A percentile compares a stretch with the other conserved stretches of the same genome.
phyloP scores from a whole-genome alignment of 352 stramenopile species.

The Phytophthora colocasiae region DNA sequence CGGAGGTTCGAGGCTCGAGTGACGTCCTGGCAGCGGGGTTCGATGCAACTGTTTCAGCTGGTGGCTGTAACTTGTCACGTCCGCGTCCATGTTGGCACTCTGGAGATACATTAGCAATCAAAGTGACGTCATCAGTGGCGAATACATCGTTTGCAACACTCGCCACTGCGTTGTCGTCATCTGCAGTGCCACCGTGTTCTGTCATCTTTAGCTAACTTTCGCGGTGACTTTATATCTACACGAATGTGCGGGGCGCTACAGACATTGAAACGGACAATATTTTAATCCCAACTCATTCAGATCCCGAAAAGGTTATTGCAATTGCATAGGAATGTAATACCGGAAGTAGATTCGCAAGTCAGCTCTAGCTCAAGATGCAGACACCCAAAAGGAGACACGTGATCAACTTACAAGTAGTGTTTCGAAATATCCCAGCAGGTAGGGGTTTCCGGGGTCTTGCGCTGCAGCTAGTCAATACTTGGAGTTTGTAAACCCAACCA shows the following conservation, averaged over 20 bases:
- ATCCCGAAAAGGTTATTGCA: too few species aligned
- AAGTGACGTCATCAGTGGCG: slow-evolving; percentile 24
- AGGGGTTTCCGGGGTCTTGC: too few species aligned
- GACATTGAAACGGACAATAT: too few species aligned
- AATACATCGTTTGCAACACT: slow-evolving; percentile 21
- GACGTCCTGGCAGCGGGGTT: neutral
- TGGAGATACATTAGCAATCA: neutral
- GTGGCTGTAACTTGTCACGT: neutral
- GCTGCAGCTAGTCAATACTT: slow-evolving; percentile 49
- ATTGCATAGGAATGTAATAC: too few species aligned
- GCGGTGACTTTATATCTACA: neutral
- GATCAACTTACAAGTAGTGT: too few species aligned
- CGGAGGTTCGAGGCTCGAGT: slow-evolving; percentile 4
- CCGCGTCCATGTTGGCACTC: neutral
- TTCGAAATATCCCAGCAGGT: too few species aligned
- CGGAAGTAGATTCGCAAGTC: too few species aligned
- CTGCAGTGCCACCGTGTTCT: neutral
- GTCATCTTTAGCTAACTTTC: neutral
- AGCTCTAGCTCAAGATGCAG: too few species aligned
- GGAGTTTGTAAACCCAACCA: slow-evolving; percentile 55
- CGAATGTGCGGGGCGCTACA: too few species aligned
- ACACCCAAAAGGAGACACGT: too few species aligned
- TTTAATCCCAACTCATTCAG: too few species aligned
- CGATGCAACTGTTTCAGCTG: neutral
- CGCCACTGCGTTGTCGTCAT: neutral